phyloP scores from a whole-genome alignment of 179 eudicot genomes.

The Gypsophila paniculata region DNA sequence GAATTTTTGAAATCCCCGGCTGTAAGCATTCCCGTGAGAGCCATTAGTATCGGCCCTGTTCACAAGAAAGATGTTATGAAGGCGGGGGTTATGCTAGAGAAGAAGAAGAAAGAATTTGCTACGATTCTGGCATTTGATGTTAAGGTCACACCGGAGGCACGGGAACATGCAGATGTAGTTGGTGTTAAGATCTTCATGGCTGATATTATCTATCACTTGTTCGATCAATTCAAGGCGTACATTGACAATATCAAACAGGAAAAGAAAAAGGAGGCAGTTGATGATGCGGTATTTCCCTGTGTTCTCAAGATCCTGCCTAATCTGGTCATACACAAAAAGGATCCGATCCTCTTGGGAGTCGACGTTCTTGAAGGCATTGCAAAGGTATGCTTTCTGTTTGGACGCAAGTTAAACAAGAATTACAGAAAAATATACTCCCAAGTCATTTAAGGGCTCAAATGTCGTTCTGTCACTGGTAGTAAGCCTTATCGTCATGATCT shows the following conservation, averaged over 20 bases:
- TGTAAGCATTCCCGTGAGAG: constrained; percentile 87
- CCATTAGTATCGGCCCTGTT: constrained; percentile 90
- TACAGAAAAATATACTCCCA: neutral
- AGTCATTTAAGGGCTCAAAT: neutral
- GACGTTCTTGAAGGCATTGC: constrained; percentile 78
- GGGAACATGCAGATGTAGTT: constrained; percentile 78
- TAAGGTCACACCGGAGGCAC: constrained; percentile 88
- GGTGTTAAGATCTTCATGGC: constrained; percentile 83
- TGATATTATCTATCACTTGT: constrained; percentile 84
- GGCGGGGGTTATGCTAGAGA: constrained; percentile 96
- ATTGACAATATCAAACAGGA: constrained; percentile 89
- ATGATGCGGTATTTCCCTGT: constrained; percentile 93
- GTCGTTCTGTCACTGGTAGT: neutral
- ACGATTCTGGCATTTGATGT: constrained; percentile 92
- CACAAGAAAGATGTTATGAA: constrained; percentile 93
- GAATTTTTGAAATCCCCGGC: constrained; percentile 81
- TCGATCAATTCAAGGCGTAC: constrained; percentile 93
- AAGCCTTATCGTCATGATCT: neutral
- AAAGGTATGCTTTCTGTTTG: constrained; percentile 54
- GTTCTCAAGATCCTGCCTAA: constrained; percentile 77
- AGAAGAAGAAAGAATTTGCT: constrained; percentile 92
- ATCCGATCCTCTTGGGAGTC: constrained; percentile 90
- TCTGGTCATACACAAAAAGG: constrained; percentile 84
- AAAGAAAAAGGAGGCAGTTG: constrained; percentile 85
- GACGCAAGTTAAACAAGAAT: too few species aligned